These are phyloP conservation scores for Chenopodium formosanum DNA, from an alignment of 148 eudicot genomes.

Conservation along the genomic window DNA sequence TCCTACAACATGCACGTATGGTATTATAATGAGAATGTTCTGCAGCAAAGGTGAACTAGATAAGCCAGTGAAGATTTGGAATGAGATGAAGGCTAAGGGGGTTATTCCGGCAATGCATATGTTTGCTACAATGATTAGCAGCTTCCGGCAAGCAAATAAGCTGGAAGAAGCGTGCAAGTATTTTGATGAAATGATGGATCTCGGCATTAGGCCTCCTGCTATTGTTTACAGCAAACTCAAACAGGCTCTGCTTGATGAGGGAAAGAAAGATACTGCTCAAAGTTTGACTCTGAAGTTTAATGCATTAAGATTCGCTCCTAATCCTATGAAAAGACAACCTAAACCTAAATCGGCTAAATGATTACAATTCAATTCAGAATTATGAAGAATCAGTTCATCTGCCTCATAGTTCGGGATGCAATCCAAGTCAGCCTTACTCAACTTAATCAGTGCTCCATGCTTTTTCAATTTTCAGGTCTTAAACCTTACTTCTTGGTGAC, in stretches of 20 bases:
- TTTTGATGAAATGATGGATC: constrained; percentile 69
- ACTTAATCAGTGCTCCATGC: neutral
- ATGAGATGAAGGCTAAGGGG: constrained; percentile 71
- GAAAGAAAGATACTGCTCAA: constrained; percentile 55
- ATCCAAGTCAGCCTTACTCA: neutral
- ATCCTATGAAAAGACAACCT: neutral
- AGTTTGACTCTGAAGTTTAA: constrained; percentile 53
- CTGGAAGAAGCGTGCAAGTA: constrained; percentile 66
- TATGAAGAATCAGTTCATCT: neutral
- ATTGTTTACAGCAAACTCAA: constrained; percentile 58
- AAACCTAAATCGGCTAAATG: neutral
- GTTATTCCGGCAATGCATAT: constrained; percentile 79
- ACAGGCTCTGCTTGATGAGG: constrained; percentile 56
- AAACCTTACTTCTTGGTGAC: neutral
- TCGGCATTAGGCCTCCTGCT: constrained; percentile 85
- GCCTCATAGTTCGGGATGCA: constrained; percentile 23
- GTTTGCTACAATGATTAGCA: constrained; percentile 62
- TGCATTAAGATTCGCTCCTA: constrained; percentile 42
- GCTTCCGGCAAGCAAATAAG: constrained; percentile 56
- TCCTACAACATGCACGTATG: constrained; percentile 62
- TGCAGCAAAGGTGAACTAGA: constrained; percentile 49
- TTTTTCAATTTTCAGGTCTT: neutral
- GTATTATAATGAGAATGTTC: constrained; percentile 80
- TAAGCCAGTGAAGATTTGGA: constrained; percentile 70
- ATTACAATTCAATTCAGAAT: neutral